Conservation (phyloP, 2,329 filamentous ascomycete genomes). For the Epichloe aotearoae region DNA sequence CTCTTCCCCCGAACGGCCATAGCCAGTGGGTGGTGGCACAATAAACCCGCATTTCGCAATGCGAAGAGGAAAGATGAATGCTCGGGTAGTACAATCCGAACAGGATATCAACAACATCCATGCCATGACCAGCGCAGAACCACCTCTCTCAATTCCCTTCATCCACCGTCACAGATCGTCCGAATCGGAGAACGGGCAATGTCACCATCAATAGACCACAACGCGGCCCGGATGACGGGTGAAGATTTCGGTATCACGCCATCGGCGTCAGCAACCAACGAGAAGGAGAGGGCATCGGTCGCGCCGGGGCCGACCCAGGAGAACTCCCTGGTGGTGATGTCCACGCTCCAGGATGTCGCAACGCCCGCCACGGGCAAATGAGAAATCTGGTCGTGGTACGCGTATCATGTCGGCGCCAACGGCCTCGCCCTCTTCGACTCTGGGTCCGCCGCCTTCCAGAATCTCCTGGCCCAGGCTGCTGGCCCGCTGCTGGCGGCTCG, state of each 20-base stretch:
- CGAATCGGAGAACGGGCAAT: background rate
- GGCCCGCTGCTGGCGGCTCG: constrained; percentile 37
- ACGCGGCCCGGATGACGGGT: background rate
- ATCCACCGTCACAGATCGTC: background rate
- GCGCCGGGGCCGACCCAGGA: background rate
- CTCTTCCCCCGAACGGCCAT: too few relatives aligned
- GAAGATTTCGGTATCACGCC: background rate
- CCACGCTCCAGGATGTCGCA: constrained; percentile 1
- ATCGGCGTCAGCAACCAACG: background rate
- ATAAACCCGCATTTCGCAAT: too few relatives aligned
- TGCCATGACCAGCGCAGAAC: background rate
- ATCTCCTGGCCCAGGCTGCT: constrained; percentile 43
- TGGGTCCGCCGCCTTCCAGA: constrained; percentile 51
- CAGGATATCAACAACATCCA: too few relatives aligned
- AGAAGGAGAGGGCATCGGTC: background rate
- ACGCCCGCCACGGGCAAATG: constrained; percentile 10
- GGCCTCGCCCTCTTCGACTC: constrained; percentile 51
- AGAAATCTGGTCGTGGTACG: constrained; percentile 17
- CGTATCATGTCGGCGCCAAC: constrained; percentile 55
- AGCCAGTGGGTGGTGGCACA: too few relatives aligned
- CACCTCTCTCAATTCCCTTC: background rate
- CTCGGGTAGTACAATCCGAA: too few relatives aligned
- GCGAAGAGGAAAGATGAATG: too few relatives aligned
- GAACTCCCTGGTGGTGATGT: background rate
- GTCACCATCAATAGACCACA: background rate